A percentile compares a stretch with the other conserved stretches of the same genome.
Evolutionary conservation across 805 yeast species (phyloP).

Genomic region (Torulaspora gathmanii): DNA sequence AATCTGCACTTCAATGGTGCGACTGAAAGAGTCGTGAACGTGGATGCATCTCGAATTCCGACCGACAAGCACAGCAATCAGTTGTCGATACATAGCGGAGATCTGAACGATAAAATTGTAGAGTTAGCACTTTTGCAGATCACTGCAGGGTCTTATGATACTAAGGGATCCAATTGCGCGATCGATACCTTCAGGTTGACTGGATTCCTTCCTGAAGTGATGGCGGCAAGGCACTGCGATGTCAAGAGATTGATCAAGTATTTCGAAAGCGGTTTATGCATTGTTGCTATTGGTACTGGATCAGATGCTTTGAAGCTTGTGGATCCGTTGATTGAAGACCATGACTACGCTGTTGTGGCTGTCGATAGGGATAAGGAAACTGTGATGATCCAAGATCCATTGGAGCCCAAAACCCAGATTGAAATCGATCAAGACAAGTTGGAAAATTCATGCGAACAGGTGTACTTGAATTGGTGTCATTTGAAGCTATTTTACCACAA

Average conservation of each 20-base stretch:
- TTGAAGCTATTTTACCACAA: slow-evolving; percentile 22
- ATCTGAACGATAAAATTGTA: slow-evolving; percentile 37
- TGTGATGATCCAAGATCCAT: slow-evolving; percentile 44
- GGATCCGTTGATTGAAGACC: slow-evolving; percentile 46
- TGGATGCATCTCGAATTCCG: slow-evolving; percentile 21
- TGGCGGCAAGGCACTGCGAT: slow-evolving; percentile 35
- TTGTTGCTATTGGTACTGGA: slow-evolving; percentile 70
- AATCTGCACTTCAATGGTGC: slow-evolving; percentile 30
- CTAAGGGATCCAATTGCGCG: slow-evolving; percentile 72
- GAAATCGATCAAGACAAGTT: slow-evolving; percentile 24
- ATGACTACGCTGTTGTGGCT: slow-evolving; percentile 65
- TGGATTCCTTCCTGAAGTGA: slow-evolving; percentile 71
- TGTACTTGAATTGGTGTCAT: slow-evolving; percentile 69
- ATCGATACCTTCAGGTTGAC: slow-evolving; percentile 59
- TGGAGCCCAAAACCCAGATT: slow-evolving; percentile 10
- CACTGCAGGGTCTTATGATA: slow-evolving; percentile 53
- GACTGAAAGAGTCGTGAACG: slow-evolving; percentile 26
- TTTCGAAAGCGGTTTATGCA: slow-evolving; percentile 27
- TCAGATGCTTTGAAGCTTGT: slow-evolving; percentile 31
- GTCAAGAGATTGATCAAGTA: slow-evolving; percentile 23
- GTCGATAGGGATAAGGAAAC: slow-evolving; percentile 24
- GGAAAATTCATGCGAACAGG: slow-evolving; percentile 40
- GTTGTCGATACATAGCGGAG: slow-evolving; percentile 17
- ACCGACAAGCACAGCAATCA: slow-evolving; percentile 15
- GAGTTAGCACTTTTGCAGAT: slow-evolving; percentile 72